Evolutionary conservation across 768 basidiomycete genomes (phyloP), one percentile per base, ranked within the genome.

Genomic region (Suillus decipiens): DNA sequence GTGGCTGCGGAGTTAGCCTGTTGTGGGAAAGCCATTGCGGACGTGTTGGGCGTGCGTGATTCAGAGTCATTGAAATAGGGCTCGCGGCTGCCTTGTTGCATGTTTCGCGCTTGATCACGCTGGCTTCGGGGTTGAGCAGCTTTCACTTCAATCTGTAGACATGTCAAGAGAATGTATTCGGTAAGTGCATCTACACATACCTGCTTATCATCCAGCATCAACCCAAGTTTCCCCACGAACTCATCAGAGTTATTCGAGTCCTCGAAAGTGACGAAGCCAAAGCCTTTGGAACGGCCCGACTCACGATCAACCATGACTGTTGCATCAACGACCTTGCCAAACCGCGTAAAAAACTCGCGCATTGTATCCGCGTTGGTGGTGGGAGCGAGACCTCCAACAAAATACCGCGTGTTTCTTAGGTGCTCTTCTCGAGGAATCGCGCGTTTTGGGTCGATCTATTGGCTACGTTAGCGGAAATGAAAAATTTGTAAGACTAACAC

Each of bases 301-400:
- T 92, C 89, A 58, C 89, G 82, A 72, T 94, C 92, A 63, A 91
- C 81, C 92, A 94, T 94, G 59, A 94, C 89, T 3, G 90, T 93
- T 3, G 91, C 85, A 69, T 94, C 92, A 57, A 92, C 85, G 60
- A 94, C 89, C 62, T 84, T 85, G n/a, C 92, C 92, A 69, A 86
- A 93, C 39, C 86, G 78, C 11, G 80, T 72, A 69, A 93, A 91
- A 76, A 88, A 92, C 17, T 81, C 79, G 39, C 84, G 82, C 83
- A 94, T 86, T 2, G 84, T 81, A 28, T 92, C 90, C 7, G 87
- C 84, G 0, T 87, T 90, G 42, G 91, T 89, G 7, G 76, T 72
- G 1, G 88, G 81, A 0, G 90, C 81, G 4, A 94, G 80, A 17
- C 90, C 89, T 14, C 92, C 92, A 3, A 94, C 89, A 67, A 94